Base-by-base conservation (phyloP, 495 filamentous ascomycete species). In the Daldinia grandis region DNA sequence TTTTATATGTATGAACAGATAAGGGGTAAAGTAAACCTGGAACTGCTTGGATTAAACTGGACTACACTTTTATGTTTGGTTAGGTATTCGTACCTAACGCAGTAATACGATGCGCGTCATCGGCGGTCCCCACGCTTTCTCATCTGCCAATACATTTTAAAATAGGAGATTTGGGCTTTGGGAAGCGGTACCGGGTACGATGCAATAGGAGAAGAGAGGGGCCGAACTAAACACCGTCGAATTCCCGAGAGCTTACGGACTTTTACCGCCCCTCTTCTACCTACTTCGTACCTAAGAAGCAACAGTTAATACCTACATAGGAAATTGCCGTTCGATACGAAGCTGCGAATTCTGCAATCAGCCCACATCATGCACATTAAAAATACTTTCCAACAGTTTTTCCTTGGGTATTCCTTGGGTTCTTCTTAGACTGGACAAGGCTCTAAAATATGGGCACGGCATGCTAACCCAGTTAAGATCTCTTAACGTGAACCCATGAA, bases 311-410 rank as follows among this genome's bases (percentile, higher is more conserved):
- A 27, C 25, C 4, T 27, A n/a, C n/a, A 62, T 71, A 62, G 58
- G 35, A 61, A 54, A 31, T 54, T 71, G 30, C 51, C 31, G 51
- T 66, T 50, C 28, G 33, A 66, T 71, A 71, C 68, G 68, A 71
- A 58, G 33, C 42, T 47, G 14, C 14, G 5, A 25, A 58, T 38
- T 62, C 44, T 53, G 12, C 27, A n/a, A 71, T 66, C 63, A 66
- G 68, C 50, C 63, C 63, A 71, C 35, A 38, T 60, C 62, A 60
- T 62, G 68, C 51, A 65, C 19, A 27, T 8, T 50, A 50, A 24
- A 24, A 49, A 49, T 49, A 54, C 25, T 61, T 54, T 47, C 12
- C 6, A 21, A 35, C 6, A 55, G 38, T 14, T 42, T 33, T 12
- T 21, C 19, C 19, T 58, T 61, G 4, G 19, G 42, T 38, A 14